These are phyloP conservation scores for Penicillium sclerotigenum DNA, from an alignment of 2,329 filamentous ascomycete genomes.

Conservation along the genomic window DNA sequence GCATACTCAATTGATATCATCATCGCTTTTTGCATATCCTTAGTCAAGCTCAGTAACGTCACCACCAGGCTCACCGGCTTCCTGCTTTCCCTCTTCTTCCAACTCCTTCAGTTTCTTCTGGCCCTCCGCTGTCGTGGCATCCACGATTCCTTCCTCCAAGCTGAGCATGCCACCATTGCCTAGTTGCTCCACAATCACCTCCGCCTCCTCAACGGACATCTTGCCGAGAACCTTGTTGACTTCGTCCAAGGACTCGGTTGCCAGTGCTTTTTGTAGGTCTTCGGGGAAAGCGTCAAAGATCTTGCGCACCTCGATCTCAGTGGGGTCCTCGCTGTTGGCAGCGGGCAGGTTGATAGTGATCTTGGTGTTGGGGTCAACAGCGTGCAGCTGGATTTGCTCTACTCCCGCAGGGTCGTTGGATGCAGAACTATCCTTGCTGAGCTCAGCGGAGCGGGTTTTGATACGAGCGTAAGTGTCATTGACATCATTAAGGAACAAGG, in stretches of 20 bases:
- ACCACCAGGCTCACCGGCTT: constrained; percentile 51
- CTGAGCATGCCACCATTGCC: constrained; percentile 85
- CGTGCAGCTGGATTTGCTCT: constrained; percentile 96
- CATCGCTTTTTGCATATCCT: constrained; percentile 7
- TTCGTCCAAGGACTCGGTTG: constrained; percentile 83
- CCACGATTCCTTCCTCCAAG: constrained; percentile 88
- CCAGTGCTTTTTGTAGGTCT: constrained; percentile 75
- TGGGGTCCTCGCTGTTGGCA: constrained; percentile 62
- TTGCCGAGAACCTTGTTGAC: constrained; percentile 84
- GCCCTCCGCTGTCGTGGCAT: constrained; percentile 87
- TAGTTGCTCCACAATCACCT: constrained; percentile 76
- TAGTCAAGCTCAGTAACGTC: constrained; percentile 43
- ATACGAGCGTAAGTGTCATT: constrained; percentile 83
- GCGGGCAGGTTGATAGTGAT: constrained; percentile 85
- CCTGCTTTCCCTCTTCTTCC: constrained; percentile 53
- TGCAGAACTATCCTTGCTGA: constrained; percentile 58
- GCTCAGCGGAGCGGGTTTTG: constrained; percentile 69
- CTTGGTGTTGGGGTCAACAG: constrained; percentile 86
- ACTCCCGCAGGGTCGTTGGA: constrained; percentile 61
- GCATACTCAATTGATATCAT: constrained; percentile 6
- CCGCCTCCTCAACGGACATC: constrained; percentile 84
- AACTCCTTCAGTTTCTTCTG: constrained; percentile 73
- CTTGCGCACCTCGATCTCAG: constrained; percentile 60
- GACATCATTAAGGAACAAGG: constrained; percentile 90
- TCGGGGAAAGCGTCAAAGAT: constrained; percentile 83